Conservation (phyloP, 495 filamentous ascomycete genomes). For the Hyaloscypha bicolor region DNA sequence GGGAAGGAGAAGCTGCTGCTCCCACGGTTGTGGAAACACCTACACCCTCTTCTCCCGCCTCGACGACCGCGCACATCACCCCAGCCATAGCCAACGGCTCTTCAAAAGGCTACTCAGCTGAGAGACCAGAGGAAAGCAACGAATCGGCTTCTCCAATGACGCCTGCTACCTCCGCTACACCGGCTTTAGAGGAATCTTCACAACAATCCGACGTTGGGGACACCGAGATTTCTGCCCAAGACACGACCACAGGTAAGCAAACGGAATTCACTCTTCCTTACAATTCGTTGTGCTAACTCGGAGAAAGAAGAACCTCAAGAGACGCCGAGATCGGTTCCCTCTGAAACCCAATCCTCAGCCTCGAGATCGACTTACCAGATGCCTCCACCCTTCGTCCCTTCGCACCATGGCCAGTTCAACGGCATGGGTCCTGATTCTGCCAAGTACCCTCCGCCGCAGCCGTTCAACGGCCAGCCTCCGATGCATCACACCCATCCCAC, state of each 20-base stretch:
- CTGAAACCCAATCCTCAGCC: constrained; percentile 27
- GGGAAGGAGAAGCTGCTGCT: constrained; percentile 19
- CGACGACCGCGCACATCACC: constrained; percentile 15
- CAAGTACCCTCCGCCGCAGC: constrained; percentile 30
- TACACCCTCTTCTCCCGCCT: constrained; percentile 4
- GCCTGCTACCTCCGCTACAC: constrained; percentile 4
- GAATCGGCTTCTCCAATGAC: constrained; percentile 5
- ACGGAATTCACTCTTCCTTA: background rate
- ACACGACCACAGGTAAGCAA: constrained; percentile 28
- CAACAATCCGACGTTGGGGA: constrained; percentile 6
- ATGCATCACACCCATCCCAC: constrained; percentile 37
- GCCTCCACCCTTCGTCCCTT: constrained; percentile 37
- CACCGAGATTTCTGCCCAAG: constrained; percentile 7
- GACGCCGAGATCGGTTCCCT: constrained; percentile 21
- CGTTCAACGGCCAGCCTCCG: constrained; percentile 29
- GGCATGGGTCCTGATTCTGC: constrained; percentile 21
- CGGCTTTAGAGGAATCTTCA: constrained; percentile 7
- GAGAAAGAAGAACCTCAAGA: constrained; percentile 9
- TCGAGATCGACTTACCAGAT: constrained; percentile 34
- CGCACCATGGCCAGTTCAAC: constrained; percentile 34
- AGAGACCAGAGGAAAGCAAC: constrained; percentile 2
- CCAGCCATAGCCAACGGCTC: constrained; percentile 27
- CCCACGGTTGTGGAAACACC: constrained; percentile 14
- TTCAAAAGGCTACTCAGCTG: background rate
- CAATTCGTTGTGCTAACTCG: background rate